Evolutionary conservation across 2,329 filamentous ascomycete genomes (phyloP).

Genomic region (Colletotrichum higginsianum): DNA sequence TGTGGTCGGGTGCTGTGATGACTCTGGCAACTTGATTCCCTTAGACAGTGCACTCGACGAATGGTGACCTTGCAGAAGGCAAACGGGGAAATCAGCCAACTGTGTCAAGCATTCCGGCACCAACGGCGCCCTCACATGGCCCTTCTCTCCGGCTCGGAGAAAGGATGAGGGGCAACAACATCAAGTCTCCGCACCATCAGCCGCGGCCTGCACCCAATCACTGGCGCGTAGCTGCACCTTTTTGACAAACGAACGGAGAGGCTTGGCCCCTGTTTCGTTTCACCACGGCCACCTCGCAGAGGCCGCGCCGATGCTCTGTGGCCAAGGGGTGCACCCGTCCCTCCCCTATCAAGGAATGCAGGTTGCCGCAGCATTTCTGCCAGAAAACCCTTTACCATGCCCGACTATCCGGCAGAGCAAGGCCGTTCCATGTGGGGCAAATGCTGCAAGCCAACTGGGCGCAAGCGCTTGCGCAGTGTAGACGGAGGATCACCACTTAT

Average conservation of each 20-base stretch:
- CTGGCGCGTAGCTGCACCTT: constrained; percentile 29
- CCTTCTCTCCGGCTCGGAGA: not conserved
- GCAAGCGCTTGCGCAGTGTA: constrained; percentile 21
- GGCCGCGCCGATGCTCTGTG: constrained; percentile 37
- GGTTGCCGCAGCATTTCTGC: not conserved
- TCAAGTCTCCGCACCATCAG: constrained; percentile 29
- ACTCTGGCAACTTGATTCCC: constrained; percentile 20
- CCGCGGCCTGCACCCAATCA: constrained; percentile 39
- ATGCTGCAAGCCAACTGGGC: constrained; percentile 24
- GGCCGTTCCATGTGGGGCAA: constrained; percentile 22
- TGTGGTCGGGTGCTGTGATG: not conserved
- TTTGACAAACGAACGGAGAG: constrained; percentile 31
- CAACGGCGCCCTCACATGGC: constrained; percentile 27
- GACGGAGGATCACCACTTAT: constrained; percentile 13
- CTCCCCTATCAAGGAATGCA: constrained; percentile 5
- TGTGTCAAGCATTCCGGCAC: constrained; percentile 26
- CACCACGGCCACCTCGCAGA: constrained; percentile 38
- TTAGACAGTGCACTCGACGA: not conserved
- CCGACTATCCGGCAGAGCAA: constrained; percentile 11
- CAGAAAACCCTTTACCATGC: constrained; percentile 7
- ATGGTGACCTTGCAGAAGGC: constrained; percentile 3
- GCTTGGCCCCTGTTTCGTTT: constrained; percentile 43
- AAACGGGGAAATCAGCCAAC: constrained; percentile 9
- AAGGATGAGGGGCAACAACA: not conserved
- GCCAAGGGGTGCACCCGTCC: constrained; percentile 10